Conservation (phyloP, 106 monocot species). For the Triglochin maritima region DNA sequence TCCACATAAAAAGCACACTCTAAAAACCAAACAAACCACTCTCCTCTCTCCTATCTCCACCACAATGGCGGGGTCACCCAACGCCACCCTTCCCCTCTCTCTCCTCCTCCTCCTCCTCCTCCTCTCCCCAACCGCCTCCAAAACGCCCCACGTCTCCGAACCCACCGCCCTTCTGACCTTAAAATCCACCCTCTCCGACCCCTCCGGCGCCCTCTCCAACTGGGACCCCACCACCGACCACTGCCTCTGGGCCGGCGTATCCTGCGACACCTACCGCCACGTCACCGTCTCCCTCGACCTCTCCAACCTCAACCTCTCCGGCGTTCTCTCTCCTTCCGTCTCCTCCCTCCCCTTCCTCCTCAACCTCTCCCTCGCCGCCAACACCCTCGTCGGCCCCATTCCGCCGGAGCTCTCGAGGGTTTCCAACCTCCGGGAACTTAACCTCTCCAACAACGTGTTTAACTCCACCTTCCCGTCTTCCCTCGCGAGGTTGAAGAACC, state of each 20-base stretch:
- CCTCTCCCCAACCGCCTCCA: conserved; percentile 1
- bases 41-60: background rate
- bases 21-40: background rate
- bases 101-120: conserved; percentile 2
- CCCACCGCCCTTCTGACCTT: conserved; percentile 15
- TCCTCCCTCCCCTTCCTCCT: conserved; percentile 22
- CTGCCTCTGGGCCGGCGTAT: conserved; percentile 32
- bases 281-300: conserved; percentile 37
- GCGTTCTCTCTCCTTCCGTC: conserved; percentile 32
- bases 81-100: background rate
- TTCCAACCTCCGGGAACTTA: conserved; percentile 42
- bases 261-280: conserved; percentile 14
- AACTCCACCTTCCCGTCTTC: conserved; percentile 47
- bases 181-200: conserved; percentile 20
- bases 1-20: too few species aligned
- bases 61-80: too few species aligned
- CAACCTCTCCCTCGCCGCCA: conserved; percentile 43
- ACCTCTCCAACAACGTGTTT: conserved; percentile 80
- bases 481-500: conserved; percentile 25
- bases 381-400: conserved; percentile 47
- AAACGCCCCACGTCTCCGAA: background rate
- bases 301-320: conserved; percentile 47
- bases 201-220: conserved; percentile 10
- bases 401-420: conserved; percentile 35
- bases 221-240: conserved; percentile 23